Conservation (phyloP, 148 eudicot genomes). For the Salicornia ramosissima region DNA sequence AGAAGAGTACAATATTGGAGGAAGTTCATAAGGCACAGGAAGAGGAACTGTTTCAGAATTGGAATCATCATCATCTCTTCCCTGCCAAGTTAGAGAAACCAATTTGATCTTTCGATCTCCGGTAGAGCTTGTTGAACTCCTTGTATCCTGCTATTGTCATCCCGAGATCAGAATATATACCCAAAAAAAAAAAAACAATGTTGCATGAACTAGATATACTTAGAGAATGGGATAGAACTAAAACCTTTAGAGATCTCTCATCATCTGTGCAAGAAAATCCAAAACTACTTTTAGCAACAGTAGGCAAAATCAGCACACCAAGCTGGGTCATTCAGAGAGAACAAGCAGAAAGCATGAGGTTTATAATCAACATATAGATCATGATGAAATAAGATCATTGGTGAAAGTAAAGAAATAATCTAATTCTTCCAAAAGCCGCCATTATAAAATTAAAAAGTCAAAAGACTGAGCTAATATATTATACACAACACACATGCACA, state of each 20-base stretch:
- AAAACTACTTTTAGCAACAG: slow-evolving; percentile 31
- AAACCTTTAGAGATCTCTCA: slow-evolving; percentile 38
- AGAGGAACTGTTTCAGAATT: slow-evolving; percentile 48
- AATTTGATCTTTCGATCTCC: slow-evolving; percentile 49
- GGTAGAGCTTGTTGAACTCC: slow-evolving; percentile 20
- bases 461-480: too few species aligned
- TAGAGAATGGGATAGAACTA: not conserved
- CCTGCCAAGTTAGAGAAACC: slow-evolving; percentile 62
- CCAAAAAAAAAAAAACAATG: not conserved
- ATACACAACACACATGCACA: too few species aligned
- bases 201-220: not conserved
- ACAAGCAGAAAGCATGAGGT: slow-evolving; percentile 5
- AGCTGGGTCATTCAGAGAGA: slow-evolving; percentile 43
- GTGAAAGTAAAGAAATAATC: not conserved
- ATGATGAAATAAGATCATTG: not conserved
- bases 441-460: not conserved
- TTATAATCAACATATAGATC: not conserved
- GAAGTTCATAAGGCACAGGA: slow-evolving; percentile 90
- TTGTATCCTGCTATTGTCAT: slow-evolving; percentile 33
- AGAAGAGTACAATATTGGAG: slow-evolving; percentile 68
- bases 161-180: not conserved
- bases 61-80: slow-evolving; percentile 29
- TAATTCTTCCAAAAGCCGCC: not conserved
- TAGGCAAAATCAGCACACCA: slow-evolving; percentile 79
- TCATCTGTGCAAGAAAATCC: slow-evolving; percentile 76